These are phyloP conservation scores for Micractinium sp. DNA, from an alignment of 139 green algal genomes.

Conservation along the genomic window DNA sequence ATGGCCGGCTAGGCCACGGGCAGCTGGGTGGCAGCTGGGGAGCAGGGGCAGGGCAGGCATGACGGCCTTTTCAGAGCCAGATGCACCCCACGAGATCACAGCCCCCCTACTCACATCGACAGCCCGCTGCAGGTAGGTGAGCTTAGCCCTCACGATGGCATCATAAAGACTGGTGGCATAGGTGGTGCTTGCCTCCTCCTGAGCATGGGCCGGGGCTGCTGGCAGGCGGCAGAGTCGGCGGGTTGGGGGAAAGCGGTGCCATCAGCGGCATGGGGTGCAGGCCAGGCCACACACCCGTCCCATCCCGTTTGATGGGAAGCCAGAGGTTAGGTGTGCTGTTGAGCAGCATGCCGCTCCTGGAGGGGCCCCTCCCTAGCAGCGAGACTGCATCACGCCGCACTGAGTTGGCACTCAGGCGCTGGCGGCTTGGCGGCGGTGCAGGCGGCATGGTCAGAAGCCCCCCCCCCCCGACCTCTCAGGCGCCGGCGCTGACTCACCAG, in stretches of 20 bases:
- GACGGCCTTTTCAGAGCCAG: too few species aligned
- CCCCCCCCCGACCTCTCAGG: too few species aligned
- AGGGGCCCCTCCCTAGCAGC: too few species aligned
- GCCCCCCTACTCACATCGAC: neutral
- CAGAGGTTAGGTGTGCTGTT: neutral
- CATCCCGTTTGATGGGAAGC: neutral
- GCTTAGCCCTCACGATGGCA: neutral
- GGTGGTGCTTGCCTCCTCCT: neutral
- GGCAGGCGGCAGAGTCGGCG: neutral
- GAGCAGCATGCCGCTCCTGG: neutral
- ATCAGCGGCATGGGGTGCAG: neutral
- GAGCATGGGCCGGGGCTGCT: neutral
- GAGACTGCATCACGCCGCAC: too few species aligned
- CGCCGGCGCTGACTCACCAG: neutral
- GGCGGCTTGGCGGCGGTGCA: neutral
- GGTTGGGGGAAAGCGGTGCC: too few species aligned
- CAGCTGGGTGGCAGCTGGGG: too few species aligned
- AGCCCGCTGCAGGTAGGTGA: neutral
- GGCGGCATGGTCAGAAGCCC: neutral
- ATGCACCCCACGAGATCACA: too few species aligned
- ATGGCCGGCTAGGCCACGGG: too few species aligned
- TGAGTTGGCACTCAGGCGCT: too few species aligned
- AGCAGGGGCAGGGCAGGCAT: too few species aligned
- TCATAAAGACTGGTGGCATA: neutral
- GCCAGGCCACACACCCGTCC: neutral